Evolutionary conservation across 768 basidiomycete species (phyloP).

Genomic region (Tylopilus felleus): DNA sequence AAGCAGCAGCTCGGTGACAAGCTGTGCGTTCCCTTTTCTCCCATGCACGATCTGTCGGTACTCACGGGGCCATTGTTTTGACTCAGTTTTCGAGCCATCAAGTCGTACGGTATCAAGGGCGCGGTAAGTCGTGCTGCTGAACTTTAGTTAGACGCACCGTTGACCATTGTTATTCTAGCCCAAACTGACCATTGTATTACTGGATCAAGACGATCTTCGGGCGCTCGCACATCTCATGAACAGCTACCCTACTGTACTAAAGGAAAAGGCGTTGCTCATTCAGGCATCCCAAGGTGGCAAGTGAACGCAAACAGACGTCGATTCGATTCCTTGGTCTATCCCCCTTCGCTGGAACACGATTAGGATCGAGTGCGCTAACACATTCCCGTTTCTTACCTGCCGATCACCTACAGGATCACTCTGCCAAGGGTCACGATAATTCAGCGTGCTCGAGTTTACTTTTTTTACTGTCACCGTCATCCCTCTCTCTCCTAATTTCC

Average conservation of each 20-base stretch:
- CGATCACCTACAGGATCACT: background rate
- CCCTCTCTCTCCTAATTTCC: background rate
- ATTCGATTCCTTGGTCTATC: background rate
- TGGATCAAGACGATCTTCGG: slow-evolving; percentile 84
- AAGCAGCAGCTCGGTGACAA: slow-evolving; percentile 84
- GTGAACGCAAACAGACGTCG: slow-evolving; percentile 10
- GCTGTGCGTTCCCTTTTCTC: slow-evolving; percentile 44
- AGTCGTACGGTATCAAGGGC: slow-evolving; percentile 77
- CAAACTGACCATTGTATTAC: slow-evolving; percentile 77
- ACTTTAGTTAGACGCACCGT: background rate
- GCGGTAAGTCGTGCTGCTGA: slow-evolving; percentile 47
- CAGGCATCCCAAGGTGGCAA: slow-evolving; percentile 27
- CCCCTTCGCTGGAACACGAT: background rate
- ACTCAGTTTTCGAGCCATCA: slow-evolving; percentile 54
- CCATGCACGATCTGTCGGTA: slow-evolving; percentile 10
- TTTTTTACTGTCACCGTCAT: background rate
- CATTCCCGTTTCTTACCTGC: background rate
- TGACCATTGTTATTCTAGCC: slow-evolving; percentile 43
- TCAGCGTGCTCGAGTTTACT: background rate
- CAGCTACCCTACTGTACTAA: slow-evolving; percentile 77
- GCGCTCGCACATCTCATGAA: slow-evolving; percentile 84
- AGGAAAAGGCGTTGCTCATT: slow-evolving; percentile 60
- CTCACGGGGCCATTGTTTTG: slow-evolving; percentile 19
- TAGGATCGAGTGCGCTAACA: background rate
- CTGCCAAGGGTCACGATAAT: background rate